Evolutionary conservation across 192 early-diverging fungal genomes (phyloP).

Genomic region (Geosiphon pyriformis): DNA sequence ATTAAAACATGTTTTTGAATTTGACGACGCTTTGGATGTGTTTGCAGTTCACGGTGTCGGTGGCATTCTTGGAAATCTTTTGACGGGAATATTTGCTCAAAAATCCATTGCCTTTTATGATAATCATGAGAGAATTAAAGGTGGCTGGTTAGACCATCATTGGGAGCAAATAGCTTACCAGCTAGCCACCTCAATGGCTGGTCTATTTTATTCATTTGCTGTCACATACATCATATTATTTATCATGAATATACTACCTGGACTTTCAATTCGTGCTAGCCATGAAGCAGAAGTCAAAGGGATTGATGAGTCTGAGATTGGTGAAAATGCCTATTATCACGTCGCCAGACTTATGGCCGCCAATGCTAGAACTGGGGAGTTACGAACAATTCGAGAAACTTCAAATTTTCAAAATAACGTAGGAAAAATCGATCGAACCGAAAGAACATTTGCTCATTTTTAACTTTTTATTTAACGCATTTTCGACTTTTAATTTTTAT

Average conservation of each 20-base stretch:
- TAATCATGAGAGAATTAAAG: constrained; percentile 42
- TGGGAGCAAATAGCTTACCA: constrained; percentile 64
- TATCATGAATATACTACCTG: constrained; percentile 50
- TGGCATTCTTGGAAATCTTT: constrained; percentile 65
- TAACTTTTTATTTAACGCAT: no score
- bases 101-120: constrained; percentile 56
- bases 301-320: no score
- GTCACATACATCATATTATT: constrained; percentile 50
- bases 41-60: constrained; percentile 68
- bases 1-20: constrained; percentile 44
- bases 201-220: constrained; percentile 58
- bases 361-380: no score
- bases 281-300: no score
- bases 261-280: no score
- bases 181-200: constrained; percentile 56
- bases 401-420: no score
- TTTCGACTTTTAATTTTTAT: no score
- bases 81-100: constrained; percentile 74
- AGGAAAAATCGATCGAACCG: no score
- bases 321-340: no score
- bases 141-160: constrained; percentile 62
- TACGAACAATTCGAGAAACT: no score
- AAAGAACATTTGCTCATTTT: no score
- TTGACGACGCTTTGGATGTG: constrained; percentile 66
- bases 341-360: no score